Conservation (phyloP, 345 rosid species). For the Sisymbrium irio region DNA sequence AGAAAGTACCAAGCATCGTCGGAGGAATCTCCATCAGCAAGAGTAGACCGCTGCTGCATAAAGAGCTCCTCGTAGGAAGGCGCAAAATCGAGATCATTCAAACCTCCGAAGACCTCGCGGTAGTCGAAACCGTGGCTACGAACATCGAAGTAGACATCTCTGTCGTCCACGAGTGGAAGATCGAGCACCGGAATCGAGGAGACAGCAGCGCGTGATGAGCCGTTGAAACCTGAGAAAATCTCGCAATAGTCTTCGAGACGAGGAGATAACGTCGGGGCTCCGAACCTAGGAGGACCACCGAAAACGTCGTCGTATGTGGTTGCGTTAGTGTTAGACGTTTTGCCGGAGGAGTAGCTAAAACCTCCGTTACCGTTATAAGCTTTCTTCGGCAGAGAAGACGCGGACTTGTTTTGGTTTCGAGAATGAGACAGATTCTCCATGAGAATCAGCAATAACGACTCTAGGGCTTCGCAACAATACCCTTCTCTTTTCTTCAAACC, state of each 20-base stretch:
- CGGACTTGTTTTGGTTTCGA: slow-evolving; percentile 42
- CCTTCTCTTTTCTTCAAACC: slow-evolving; percentile 16
- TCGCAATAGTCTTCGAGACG: slow-evolving; percentile 78
- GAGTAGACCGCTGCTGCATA: slow-evolving; percentile 39
- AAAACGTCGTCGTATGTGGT: slow-evolving; percentile 73
- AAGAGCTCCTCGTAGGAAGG: slow-evolving; percentile 61
- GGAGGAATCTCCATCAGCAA: slow-evolving; percentile 48
- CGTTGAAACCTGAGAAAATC: slow-evolving; percentile 74
- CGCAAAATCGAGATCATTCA: slow-evolving; percentile 53
- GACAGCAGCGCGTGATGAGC: slow-evolving; percentile 55
- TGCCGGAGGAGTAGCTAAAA: slow-evolving; percentile 28
- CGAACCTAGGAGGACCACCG: slow-evolving; percentile 65
- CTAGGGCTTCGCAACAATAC: slow-evolving; percentile 31
- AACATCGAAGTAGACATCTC: slow-evolving; percentile 58
- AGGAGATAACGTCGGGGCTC: slow-evolving; percentile 62
- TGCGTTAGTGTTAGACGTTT: slow-evolving; percentile 18
- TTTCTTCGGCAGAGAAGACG: slow-evolving; percentile 34
- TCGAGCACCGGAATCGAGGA: slow-evolving; percentile 89
- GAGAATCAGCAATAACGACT: slow-evolving; percentile 14
- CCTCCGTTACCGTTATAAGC: slow-evolving; percentile 31
- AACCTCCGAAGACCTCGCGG: slow-evolving; percentile 73
- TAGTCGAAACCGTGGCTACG: slow-evolving; percentile 66
- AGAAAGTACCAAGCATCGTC: slow-evolving; percentile 74
- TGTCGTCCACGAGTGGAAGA: slow-evolving; percentile 57
- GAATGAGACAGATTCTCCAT: slow-evolving; percentile 72